phyloP scores from a whole-genome alignment of 768 basidiomycete species.

The Amanita exitialis region DNA sequence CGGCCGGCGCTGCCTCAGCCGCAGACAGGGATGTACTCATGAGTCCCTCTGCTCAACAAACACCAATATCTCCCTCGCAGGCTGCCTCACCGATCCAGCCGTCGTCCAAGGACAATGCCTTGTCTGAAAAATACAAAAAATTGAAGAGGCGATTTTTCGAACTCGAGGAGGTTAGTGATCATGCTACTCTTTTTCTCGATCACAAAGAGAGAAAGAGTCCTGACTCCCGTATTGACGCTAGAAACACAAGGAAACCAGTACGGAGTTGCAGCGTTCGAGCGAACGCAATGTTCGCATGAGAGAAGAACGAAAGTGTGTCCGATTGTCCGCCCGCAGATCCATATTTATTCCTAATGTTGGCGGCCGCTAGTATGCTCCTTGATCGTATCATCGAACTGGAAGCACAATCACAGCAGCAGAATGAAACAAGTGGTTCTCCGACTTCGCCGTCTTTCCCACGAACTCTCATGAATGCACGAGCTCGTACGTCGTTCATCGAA shows the following conservation, averaged over 20 bases:
- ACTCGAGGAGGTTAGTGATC: conserved; percentile 53
- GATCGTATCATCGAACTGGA: conserved; percentile 58
- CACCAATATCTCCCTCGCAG: conserved; percentile 19
- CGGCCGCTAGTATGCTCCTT: conserved; percentile 32
- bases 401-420: conserved; percentile 21
- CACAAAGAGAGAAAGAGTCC: conserved; percentile 16
- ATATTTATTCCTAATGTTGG: conserved; percentile 4
- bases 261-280: conserved; percentile 48
- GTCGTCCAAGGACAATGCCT: conserved; percentile 26
- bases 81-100: conserved; percentile 13
- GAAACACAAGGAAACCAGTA: conserved; percentile 50
- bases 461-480: conserved; percentile 29
- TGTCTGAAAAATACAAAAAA: conserved; percentile 50
- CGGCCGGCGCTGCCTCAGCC: conserved; percentile 25
- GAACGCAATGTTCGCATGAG: conserved; percentile 54
- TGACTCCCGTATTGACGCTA: conserved; percentile 24
- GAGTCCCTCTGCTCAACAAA: conserved; percentile 34
- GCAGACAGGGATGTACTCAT: conserved; percentile 42
- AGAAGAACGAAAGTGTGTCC: conserved; percentile 52
- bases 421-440: background rate
- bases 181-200: conserved; percentile 15
- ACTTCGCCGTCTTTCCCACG: conserved; percentile 30
- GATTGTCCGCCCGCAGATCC: background rate
- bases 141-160: conserved; percentile 60
- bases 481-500: conserved; percentile 32